These are phyloP conservation scores for Cyberlindnera mississippiensis DNA, from an alignment of 805 yeast genomes.

Conservation along the genomic window DNA sequence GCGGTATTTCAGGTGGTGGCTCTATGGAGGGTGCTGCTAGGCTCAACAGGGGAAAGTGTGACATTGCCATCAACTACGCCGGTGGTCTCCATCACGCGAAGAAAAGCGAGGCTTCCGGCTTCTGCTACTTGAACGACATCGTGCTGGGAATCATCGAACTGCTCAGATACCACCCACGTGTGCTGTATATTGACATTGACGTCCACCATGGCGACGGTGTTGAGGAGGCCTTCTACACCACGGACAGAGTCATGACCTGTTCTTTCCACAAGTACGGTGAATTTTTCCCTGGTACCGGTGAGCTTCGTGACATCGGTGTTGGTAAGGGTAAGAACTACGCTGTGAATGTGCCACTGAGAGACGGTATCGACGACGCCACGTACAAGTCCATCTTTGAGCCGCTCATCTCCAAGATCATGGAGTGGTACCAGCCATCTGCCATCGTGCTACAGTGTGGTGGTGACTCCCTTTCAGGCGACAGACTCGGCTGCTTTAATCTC, in stretches of 20 bases:
- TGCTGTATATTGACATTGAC: constrained; percentile 83
- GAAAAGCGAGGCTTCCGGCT: constrained; percentile 85
- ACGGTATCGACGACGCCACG: constrained; percentile 87
- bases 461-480: constrained; percentile 92
- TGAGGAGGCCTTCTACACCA: constrained; percentile 88
- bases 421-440: constrained; percentile 92
- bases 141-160: constrained; percentile 79
- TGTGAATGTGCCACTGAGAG: constrained; percentile 81
- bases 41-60: constrained; percentile 76
- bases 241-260: constrained; percentile 87
- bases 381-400: constrained; percentile 86
- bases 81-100: constrained; percentile 95
- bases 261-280: constrained; percentile 92
- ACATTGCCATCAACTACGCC: constrained; percentile 89
- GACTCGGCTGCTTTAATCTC: constrained; percentile 92
- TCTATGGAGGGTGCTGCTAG: constrained; percentile 88
- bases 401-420: constrained; percentile 67
- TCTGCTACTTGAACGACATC: constrained; percentile 87
- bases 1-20: constrained; percentile 82
- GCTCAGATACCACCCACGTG: constrained; percentile 79
- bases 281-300: constrained; percentile 93
- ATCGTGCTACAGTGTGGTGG: constrained; percentile 99
- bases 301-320: constrained; percentile 77
- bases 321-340: constrained; percentile 81
- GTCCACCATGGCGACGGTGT: constrained; percentile 96